phyloP scores from a whole-genome alignment of 306 rosid genomes.

The Castanea mollissima region DNA sequence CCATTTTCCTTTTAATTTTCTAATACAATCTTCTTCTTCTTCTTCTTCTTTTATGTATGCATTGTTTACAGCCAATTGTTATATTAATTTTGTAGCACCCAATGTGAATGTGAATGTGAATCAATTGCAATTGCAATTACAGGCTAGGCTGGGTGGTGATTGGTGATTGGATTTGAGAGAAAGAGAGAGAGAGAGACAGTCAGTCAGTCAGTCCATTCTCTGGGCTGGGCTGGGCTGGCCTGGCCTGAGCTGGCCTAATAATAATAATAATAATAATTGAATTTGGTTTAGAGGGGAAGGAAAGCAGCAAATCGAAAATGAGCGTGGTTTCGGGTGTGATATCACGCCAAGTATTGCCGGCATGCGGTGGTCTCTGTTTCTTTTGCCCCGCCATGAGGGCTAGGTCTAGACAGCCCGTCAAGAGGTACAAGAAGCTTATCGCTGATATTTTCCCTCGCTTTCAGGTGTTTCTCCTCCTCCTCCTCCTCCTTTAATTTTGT shows the following conservation, averaged over 20 bases:
- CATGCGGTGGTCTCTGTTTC: constrained; percentile 82
- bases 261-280: not conserved
- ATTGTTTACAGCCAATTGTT: not conserved
- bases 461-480: constrained; percentile 48
- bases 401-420: constrained; percentile 96
- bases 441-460: constrained; percentile 89
- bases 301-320: constrained; percentile 43
- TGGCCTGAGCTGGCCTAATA: not conserved
- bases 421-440: constrained; percentile 98
- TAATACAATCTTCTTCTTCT: not conserved
- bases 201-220: constrained; percentile 60
- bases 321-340: constrained; percentile 68
- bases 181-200: not conserved
- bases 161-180: constrained; percentile 24
- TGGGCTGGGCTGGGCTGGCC: not conserved
- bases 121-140: too few relatives aligned
- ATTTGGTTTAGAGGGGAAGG: constrained; percentile 60
- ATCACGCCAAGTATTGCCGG: constrained; percentile 93
- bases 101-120: constrained; percentile 17
- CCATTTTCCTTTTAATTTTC: too few relatives aligned
- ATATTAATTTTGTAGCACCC: not conserved
- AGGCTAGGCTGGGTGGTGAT: constrained; percentile 19
- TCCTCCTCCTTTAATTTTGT: not conserved
- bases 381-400: constrained; percentile 87
- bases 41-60: constrained; percentile 4